Percentiles rank a stretch among this genome's conserved stretches.
Conservation (phyloP, 176 grass and related monocot genomes). For the Aegilops bicornis region DNA sequence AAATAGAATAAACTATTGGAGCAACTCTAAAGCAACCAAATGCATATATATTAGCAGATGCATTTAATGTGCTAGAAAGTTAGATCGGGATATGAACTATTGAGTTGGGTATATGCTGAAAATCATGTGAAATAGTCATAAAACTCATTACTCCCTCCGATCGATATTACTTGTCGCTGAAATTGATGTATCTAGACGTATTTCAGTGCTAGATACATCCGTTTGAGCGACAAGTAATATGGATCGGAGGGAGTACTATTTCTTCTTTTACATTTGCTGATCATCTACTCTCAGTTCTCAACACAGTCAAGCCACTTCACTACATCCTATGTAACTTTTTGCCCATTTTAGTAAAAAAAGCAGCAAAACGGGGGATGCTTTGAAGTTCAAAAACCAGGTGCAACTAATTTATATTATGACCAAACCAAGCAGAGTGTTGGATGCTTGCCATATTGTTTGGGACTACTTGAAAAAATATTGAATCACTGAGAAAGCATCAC, state of each 20-base stretch:
- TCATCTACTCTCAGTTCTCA: not conserved
- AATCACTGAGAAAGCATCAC: not conserved
- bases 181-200: too few relatives aligned
- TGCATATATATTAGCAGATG: not conserved
- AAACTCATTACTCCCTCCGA: not conserved
- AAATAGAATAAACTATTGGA: not conserved
- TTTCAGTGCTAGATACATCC: too few relatives aligned
- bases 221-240: too few relatives aligned
- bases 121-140: not conserved
- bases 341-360: not conserved
- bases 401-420: not conserved
- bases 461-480: not conserved
- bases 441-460: not conserved
- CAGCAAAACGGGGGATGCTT: not conserved
- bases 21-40: not conserved
- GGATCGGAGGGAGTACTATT: too few relatives aligned
- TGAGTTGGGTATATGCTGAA: not conserved
- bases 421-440: not conserved
- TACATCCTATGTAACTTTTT: not conserved
- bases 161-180: too few relatives aligned
- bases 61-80: not conserved
- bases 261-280: not conserved
- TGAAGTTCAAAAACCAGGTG: slow-evolving; percentile 26
- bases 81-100: not conserved
- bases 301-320: not conserved